phyloP scores from a whole-genome alignment of 768 basidiomycete genomes.

The Collybia nuda region DNA sequence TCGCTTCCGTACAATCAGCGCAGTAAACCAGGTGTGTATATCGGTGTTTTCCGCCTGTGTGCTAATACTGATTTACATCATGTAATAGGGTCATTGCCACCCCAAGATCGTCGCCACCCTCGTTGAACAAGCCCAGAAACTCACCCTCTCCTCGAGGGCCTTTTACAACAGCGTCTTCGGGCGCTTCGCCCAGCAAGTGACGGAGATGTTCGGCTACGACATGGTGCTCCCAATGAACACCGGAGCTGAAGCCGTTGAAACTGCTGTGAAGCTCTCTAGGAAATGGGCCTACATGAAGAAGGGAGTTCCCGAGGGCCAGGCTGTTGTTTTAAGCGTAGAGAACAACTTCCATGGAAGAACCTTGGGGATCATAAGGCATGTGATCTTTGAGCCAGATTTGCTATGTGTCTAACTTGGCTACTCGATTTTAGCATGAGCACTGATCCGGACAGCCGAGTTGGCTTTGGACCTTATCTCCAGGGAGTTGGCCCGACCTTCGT shows the following conservation, averaged over 20 bases:
- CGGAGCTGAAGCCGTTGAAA: constrained; percentile 97
- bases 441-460: constrained; percentile 83
- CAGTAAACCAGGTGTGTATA: constrained; percentile 78
- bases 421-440: constrained; percentile 75
- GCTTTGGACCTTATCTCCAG: constrained; percentile 90
- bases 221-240: constrained; percentile 99
- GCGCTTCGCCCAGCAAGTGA: constrained; percentile 83
- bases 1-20: constrained; percentile 38
- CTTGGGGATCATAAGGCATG: constrained; percentile 78
- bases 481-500: constrained; percentile 80
- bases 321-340: constrained; percentile 80
- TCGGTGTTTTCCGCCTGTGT: constrained; percentile 7
- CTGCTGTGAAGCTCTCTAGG: constrained; percentile 90
- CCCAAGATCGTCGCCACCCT: constrained; percentile 83
- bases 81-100: constrained; percentile 81
- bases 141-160: constrained; percentile 93
- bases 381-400: background rate
- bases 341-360: constrained; percentile 98
- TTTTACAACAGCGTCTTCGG: constrained; percentile 95
- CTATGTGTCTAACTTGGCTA: constrained; percentile 9
- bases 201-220: constrained; percentile 84
- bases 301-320: constrained; percentile 76
- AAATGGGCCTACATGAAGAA: constrained; percentile 97
- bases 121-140: constrained; percentile 79
- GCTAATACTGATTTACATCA: constrained; percentile 2